These are phyloP conservation scores for Diversispora epigaea DNA, from an alignment of 192 early-diverging fungal genomes.

Conservation along the genomic window DNA sequence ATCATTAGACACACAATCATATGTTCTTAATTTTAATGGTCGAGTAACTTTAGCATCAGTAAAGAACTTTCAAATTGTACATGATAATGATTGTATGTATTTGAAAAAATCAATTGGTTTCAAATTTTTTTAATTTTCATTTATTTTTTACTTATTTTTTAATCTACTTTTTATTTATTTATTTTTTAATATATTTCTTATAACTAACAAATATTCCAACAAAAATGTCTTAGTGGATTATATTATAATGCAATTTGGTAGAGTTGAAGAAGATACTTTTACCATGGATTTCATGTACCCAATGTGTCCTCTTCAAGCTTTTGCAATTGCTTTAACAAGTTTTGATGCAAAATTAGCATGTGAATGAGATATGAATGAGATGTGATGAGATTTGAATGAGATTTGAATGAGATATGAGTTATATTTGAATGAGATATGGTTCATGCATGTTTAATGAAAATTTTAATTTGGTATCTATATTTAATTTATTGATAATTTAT, in stretches of 20 bases:
- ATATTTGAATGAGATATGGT: too few relatives aligned
- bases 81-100: conserved; percentile 80
- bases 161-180: background rate
- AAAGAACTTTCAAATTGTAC: conserved; percentile 97
- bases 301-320: conserved; percentile 81
- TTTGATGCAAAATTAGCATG: conserved; percentile 91
- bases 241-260: conserved; percentile 93
- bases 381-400: too few relatives aligned
- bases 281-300: conserved; percentile 93
- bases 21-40: conserved; percentile 92
- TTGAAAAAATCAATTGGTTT: background rate
- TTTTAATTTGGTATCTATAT: too few relatives aligned
- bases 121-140: background rate
- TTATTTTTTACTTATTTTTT: background rate
- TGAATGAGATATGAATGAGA: conserved; percentile 48
- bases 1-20: conserved; percentile 75
- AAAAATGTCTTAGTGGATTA: conserved; percentile 70
- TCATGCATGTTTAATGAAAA: too few relatives aligned
- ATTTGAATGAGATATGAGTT: too few relatives aligned
- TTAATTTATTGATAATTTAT: too few relatives aligned
- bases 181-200: too few relatives aligned
- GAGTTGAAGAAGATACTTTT: conserved; percentile 70
- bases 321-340: conserved; percentile 86
- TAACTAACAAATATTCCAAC: too few relatives aligned
- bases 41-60: conserved; percentile 86